Base-by-base conservation (phyloP, 1,139 yeast genomes). In the Geotrichum phurueaensis region DNA sequence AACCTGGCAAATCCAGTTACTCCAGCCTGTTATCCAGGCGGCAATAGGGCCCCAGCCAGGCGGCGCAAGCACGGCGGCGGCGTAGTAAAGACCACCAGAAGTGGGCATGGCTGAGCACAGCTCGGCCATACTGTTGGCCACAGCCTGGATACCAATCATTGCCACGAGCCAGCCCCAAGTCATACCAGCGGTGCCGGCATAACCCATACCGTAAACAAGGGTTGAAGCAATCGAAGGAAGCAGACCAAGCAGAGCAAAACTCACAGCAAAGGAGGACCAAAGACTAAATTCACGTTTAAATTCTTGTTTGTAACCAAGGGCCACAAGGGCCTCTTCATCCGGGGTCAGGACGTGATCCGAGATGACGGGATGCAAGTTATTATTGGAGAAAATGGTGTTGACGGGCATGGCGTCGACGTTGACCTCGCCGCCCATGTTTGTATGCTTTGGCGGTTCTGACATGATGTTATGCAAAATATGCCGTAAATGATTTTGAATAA, bases 301-400 rank as follows among this genome's bases (percentile, higher is more conserved):
- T 69, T 87, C 92, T 66, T 84, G 89, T 69, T 84, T 84, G 70
- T 87, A 87, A 52, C 94, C 94, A 67, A 86, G 77, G 20, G 87
- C 86, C 2, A 64, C 70, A 54, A 70, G 64, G 13, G 66, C 69
- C 36, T 66, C 69, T 57, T 69, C 72, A 58, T 70, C 73, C 3
- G 66, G 61, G 18, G 64, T 60, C 62, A 65, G 18, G 4, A 53
- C 64, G 58, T 67, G 70, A 60, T 68, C 70, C 9, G 67, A 61
- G 51, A 69, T 59, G 43, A 69, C 66, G 3, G 71, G 71, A 52
- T 67, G 69, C n/a, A 68, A 56, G 55, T 65, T 67, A 25, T 63
- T 60, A 20, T 60, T 54, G 25, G 62, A 56, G 22, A 69, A 62
- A 7, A 67, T 66, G 4, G 71, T 63, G 27, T 69, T 69, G 31